Conservation (phyloP, 2,329 filamentous ascomycete species). For the Hypoxylon sp. region DNA sequence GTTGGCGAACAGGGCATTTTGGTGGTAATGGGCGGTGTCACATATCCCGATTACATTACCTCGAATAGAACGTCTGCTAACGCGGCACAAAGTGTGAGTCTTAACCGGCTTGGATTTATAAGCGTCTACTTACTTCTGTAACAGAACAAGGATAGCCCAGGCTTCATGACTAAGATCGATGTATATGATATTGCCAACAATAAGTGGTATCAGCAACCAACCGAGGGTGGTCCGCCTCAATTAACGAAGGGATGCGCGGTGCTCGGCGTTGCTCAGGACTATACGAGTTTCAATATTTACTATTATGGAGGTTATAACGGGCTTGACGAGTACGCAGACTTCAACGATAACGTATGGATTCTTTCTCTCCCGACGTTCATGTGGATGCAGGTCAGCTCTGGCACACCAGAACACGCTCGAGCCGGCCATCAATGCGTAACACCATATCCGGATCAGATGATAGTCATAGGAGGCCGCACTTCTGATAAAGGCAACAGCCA, state of each 20-base stretch:
- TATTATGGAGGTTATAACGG: slow-evolving; percentile 84
- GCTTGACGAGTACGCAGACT: slow-evolving; percentile 57
- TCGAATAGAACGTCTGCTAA: slow-evolving; percentile 51
- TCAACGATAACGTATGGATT: slow-evolving; percentile 82
- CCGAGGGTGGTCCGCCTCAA: slow-evolving; percentile 69
- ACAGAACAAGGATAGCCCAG: slow-evolving; percentile 74
- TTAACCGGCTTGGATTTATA: background rate
- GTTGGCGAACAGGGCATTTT: slow-evolving; percentile 83
- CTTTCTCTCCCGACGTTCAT: slow-evolving; percentile 84
- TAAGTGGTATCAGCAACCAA: slow-evolving; percentile 78
- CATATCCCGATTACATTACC: slow-evolving; percentile 66
- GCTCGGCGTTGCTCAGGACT: slow-evolving; percentile 78
- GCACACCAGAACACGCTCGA: slow-evolving; percentile 67
- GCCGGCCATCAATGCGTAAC: slow-evolving; percentile 82
- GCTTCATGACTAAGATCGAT: slow-evolving; percentile 80
- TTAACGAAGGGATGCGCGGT: slow-evolving; percentile 79
- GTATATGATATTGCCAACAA: slow-evolving; percentile 81
- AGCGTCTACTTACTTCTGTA: slow-evolving; percentile 42
- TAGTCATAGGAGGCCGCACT: slow-evolving; percentile 79
- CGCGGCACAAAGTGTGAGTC: slow-evolving; percentile 59
- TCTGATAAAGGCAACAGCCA: slow-evolving; percentile 49
- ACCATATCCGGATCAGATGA: slow-evolving; percentile 84
- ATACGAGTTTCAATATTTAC: slow-evolving; percentile 85
- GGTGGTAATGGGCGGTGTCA: slow-evolving; percentile 82
- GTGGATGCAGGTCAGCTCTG: slow-evolving; percentile 73